phyloP scores from a whole-genome alignment of 768 basidiomycete genomes.

The Pulveroboletus ravenelii region DNA sequence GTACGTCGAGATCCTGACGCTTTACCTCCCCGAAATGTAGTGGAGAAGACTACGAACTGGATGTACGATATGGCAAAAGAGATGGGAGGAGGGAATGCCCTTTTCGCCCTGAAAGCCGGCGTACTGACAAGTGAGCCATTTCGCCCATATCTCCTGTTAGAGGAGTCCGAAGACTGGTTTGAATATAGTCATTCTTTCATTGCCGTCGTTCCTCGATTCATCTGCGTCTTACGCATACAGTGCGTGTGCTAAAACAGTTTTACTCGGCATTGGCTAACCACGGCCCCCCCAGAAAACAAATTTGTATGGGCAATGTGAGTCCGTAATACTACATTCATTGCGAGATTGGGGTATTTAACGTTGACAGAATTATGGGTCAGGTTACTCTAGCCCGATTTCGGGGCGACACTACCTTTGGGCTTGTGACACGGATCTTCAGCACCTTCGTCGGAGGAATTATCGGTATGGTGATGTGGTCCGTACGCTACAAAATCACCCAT shows the following conservation, averaged over 20 bases:
- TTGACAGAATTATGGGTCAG: conserved; percentile 65
- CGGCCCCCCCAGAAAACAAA: conserved; percentile 43
- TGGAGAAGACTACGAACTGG: conserved; percentile 49
- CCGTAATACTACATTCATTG: neutral
- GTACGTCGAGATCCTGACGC: conserved; percentile 68
- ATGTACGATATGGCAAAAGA: conserved; percentile 38
- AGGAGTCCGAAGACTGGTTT: neutral
- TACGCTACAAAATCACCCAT: neutral
- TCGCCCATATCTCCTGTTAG: neutral
- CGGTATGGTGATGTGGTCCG: conserved; percentile 66
- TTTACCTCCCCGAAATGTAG: conserved; percentile 56
- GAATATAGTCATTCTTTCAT: conserved; percentile 46
- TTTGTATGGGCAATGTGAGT: conserved; percentile 70
- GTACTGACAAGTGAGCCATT: conserved; percentile 48
- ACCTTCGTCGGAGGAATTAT: conserved; percentile 63
- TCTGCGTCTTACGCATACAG: conserved; percentile 57
- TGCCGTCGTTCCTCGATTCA: conserved; percentile 54
- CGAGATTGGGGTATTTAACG: neutral
- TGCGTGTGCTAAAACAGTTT: conserved; percentile 27
- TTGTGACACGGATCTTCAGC: conserved; percentile 54
- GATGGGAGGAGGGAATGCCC: conserved; percentile 52
- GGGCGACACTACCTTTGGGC: conserved; percentile 69
- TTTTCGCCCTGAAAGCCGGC: conserved; percentile 72
- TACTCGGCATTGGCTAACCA: conserved; percentile 4
- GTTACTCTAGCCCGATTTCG: conserved; percentile 65